These are phyloP conservation scores for Penicillium fimorum DNA, from an alignment of 495 filamentous ascomycete genomes.

Conservation along the genomic window DNA sequence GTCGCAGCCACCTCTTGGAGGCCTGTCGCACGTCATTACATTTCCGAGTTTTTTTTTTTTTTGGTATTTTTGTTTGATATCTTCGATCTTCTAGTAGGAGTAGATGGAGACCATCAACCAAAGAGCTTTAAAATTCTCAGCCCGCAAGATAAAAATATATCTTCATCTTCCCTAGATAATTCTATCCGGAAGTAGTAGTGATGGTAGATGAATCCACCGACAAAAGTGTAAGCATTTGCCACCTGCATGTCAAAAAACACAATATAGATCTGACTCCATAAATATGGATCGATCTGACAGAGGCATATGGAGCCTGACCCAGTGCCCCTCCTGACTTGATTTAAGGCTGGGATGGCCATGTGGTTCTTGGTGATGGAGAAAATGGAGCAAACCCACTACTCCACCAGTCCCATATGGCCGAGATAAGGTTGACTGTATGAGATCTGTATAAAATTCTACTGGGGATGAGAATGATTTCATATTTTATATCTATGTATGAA, in stretches of 20 bases:
- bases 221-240: slow-evolving; percentile 5
- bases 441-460: not conserved
- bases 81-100: not conserved
- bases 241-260: slow-evolving; percentile 4
- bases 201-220: not conserved
- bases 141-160: not conserved
- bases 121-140: not conserved
- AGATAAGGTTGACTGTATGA: slow-evolving; percentile 1
- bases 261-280: slow-evolving; percentile 5
- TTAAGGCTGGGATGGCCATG: slow-evolving; percentile 14
- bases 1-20: not conserved
- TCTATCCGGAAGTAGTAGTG: not conserved
- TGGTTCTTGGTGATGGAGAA: slow-evolving; percentile 21
- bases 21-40: not conserved
- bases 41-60: not conserved
- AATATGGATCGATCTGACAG: slow-evolving; percentile 9
- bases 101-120: not conserved
- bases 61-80: not conserved
- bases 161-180: not conserved
- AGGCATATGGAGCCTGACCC: slow-evolving; percentile 12
- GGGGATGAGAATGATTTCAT: not conserved
- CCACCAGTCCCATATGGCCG: slow-evolving; percentile 22
- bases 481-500: not conserved
- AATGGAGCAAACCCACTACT: slow-evolving; percentile 20
- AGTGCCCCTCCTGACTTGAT: slow-evolving; percentile 16